Conservation (phyloP, 1,139 yeast genomes). For the Keqinozyma sinolaborantium region DNA sequence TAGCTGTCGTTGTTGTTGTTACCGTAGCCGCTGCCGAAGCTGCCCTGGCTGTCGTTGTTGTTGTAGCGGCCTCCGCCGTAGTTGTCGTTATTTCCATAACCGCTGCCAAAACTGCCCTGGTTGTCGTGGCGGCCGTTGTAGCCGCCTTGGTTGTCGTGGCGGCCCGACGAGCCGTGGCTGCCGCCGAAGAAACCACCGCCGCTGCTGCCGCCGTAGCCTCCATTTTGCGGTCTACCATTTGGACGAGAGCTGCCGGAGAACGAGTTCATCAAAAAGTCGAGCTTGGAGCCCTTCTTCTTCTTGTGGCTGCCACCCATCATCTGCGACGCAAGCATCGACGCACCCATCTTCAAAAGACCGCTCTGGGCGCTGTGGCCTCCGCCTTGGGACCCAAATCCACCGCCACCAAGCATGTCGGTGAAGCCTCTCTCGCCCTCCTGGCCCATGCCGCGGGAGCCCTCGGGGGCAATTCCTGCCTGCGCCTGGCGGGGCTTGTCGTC, state of each 20-base stretch:
- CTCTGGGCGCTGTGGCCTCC: not conserved
- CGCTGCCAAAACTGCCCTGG: not conserved
- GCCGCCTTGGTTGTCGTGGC: conserved; percentile 1
- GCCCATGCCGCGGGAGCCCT: not conserved
- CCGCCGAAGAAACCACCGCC: not conserved
- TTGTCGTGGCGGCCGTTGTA: conserved; percentile 2
- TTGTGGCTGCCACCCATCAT: not conserved
- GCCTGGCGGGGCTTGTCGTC: not conserved
- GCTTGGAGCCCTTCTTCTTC: not conserved
- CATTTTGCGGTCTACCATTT: not conserved
- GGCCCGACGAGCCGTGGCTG: conserved; percentile 2
- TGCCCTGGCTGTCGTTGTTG: not conserved
- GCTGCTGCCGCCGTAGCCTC: not conserved
- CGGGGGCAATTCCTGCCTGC: not conserved
- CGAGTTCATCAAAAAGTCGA: not conserved
- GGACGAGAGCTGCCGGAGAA: not conserved
- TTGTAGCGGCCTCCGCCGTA: conserved; percentile 1
- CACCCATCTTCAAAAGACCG: not conserved
- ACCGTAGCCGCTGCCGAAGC: not conserved
- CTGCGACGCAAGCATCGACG: not conserved
- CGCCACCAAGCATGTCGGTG: not conserved
- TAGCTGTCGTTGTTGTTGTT: conserved; percentile 1
- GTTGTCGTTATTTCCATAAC: conserved; percentile 1
- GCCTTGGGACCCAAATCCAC: not conserved
- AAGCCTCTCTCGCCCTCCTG: not conserved